These are phyloP conservation scores for Exsudoporus frostii DNA, from an alignment of 768 basidiomycete species.

Conservation along the genomic window DNA sequence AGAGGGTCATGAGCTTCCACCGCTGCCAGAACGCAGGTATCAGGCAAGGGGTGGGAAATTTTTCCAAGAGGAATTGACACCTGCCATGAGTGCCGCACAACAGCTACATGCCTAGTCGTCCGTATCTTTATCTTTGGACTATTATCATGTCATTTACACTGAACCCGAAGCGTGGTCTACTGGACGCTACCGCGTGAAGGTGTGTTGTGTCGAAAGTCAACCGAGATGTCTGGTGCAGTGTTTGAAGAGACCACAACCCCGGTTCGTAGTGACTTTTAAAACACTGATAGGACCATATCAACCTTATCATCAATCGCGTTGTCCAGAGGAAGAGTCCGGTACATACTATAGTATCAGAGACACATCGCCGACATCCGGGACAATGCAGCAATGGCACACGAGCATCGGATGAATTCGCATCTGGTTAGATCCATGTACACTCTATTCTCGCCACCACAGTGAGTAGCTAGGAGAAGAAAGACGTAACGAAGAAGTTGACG, in stretches of 20 bases:
- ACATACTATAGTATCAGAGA: too few relatives aligned
- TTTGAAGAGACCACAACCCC: too few relatives aligned
- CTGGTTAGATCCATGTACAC: too few relatives aligned
- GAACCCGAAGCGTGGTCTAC: background rate
- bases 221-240: background rate
- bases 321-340: too few relatives aligned
- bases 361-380: too few relatives aligned
- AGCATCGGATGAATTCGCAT: too few relatives aligned
- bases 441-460: too few relatives aligned
- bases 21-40: constrained; percentile 15
- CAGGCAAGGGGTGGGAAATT: constrained; percentile 7
- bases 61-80: background rate
- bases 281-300: background rate
- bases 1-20: constrained; percentile 20
- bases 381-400: too few relatives aligned
- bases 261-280: too few relatives aligned
- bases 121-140: constrained; percentile 3
- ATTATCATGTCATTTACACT: background rate
- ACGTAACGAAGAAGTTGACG: too few relatives aligned
- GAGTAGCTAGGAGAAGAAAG: too few relatives aligned
- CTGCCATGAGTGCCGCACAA: background rate
- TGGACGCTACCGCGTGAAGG: background rate
- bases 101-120: constrained; percentile 5
- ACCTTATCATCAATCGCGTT: background rate
- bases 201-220: background rate